Conservation (phyloP, 164 flowering plant genomes). For the Houttuynia cordata region DNA sequence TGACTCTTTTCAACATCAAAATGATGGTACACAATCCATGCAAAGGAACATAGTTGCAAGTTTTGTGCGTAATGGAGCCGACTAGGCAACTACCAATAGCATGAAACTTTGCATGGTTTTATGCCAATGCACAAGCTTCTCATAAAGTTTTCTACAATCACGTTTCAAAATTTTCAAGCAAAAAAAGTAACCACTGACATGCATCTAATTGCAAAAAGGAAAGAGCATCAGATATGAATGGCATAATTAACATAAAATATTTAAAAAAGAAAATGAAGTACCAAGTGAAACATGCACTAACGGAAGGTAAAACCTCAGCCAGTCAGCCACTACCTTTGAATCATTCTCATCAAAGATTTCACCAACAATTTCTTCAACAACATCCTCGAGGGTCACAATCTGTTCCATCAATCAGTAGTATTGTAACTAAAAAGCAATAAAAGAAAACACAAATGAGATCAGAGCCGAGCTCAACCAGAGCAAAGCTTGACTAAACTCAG, state of each 20-base stretch:
- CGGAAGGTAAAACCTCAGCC: background rate
- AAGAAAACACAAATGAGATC: too few species aligned
- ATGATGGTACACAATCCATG: too few species aligned
- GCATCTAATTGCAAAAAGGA: background rate
- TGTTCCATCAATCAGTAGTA: conserved; percentile 13
- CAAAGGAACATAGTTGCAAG: too few species aligned
- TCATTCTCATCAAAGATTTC: conserved; percentile 99
- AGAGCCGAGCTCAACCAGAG: background rate
- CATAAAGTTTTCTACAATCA: too few species aligned
- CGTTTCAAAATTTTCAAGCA: background rate
- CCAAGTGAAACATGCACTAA: background rate
- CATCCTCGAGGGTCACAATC: conserved; percentile 96
- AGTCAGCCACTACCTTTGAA: conserved; percentile 57
- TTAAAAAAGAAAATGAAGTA: background rate
- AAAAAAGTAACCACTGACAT: background rate
- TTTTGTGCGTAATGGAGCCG: too few species aligned
- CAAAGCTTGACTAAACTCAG: too few species aligned
- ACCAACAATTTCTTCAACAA: conserved; percentile 98
- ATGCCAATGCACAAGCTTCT: too few species aligned
- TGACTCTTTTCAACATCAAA: too few species aligned
- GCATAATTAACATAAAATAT: background rate
- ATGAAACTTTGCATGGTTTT: too few species aligned
- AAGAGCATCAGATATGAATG: too few species aligned
- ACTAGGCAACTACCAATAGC: too few species aligned
- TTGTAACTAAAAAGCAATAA: background rate